Percentiles rank a stretch among this genome's conserved stretches.
These are phyloP conservation scores for Noccaea caerulescens DNA, from an alignment of 345 rosid species.

Conservation along the genomic window DNA sequence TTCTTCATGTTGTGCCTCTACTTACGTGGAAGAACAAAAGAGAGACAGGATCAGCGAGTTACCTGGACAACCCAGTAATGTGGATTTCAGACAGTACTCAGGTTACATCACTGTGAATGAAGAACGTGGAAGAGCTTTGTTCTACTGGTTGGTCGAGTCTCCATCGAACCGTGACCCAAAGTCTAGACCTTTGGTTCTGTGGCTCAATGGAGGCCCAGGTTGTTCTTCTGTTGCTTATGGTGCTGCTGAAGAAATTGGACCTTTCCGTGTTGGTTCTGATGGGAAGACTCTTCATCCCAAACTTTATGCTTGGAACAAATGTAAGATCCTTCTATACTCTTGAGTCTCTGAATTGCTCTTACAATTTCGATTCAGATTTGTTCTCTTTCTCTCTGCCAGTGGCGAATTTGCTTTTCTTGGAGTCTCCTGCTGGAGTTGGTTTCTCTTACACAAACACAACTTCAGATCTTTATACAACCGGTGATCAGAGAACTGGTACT, in stretches of 20 bases:
- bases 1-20: conserved; percentile 40
- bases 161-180: conserved; percentile 64
- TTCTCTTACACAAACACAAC: conserved; percentile 84
- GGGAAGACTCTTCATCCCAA: conserved; percentile 74
- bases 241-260: conserved; percentile 91
- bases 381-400: conserved; percentile 48
- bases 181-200: conserved; percentile 79
- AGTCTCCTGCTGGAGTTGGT: conserved; percentile 98
- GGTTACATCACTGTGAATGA: conserved; percentile 82
- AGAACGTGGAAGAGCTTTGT: conserved; percentile 83
- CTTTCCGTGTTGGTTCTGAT: conserved; percentile 75
- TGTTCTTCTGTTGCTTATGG: conserved; percentile 98
- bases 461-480: conserved; percentile 80
- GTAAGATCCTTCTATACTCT: conserved; percentile 45
- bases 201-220: conserved; percentile 98
- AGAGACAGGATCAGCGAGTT: conserved; percentile 68
- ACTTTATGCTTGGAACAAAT: conserved; percentile 81
- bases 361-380: conserved; percentile 15
- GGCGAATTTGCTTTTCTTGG: conserved; percentile 91
- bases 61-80: conserved; percentile 86
- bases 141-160: conserved; percentile 89
- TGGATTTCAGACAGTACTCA: conserved; percentile 73
- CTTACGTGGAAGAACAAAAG: conserved; percentile 56
- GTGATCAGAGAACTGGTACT: conserved; percentile 89
- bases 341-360: neutral